Evolutionary conservation across 139 green algal genomes (phyloP).

Genomic region (Chlorokybus atmophyticus): DNA sequence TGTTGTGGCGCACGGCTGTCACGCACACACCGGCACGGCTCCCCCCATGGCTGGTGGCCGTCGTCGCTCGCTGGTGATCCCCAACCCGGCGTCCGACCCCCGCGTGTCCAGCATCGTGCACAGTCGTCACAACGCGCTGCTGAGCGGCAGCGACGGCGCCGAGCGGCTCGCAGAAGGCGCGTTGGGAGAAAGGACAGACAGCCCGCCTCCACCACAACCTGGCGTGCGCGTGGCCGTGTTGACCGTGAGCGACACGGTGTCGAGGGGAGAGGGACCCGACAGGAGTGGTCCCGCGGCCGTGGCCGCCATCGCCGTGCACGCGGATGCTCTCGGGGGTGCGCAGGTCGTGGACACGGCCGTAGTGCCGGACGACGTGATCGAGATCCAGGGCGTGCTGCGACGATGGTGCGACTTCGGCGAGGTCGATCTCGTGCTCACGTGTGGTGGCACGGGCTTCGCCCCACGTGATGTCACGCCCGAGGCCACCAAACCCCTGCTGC

Average conservation of each 20-base stretch:
- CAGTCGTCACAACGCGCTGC: too few species aligned
- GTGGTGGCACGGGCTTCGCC: conserved; percentile 25
- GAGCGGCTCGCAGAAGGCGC: too few species aligned
- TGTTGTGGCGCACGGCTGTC: too few species aligned
- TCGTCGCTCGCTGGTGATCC: too few species aligned
- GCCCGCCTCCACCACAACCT: neutral
- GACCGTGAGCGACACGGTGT: conserved; percentile 28
- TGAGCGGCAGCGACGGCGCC: too few species aligned
- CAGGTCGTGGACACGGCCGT: conserved; percentile 14
- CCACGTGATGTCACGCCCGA: conserved; percentile 26
- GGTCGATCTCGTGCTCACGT: conserved; percentile 19
- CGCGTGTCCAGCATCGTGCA: too few species aligned
- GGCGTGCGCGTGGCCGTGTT: conserved; percentile 19
- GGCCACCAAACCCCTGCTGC: conserved; percentile 13
- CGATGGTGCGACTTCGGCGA: conserved; percentile 7
- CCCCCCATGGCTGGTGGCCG: too few species aligned
- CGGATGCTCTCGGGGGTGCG: conserved; percentile 10
- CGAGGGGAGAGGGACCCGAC: conserved; percentile 7
- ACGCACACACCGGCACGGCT: too few species aligned
- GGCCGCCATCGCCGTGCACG: neutral
- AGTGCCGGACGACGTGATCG: conserved; percentile 17
- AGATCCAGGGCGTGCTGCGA: conserved; percentile 9
- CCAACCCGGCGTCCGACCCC: too few species aligned
- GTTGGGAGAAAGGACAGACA: neutral
- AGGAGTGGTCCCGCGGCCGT: conserved; percentile 13